phyloP scores from a whole-genome alignment of 306 rosid species.

The Rubus parviflorus region DNA sequence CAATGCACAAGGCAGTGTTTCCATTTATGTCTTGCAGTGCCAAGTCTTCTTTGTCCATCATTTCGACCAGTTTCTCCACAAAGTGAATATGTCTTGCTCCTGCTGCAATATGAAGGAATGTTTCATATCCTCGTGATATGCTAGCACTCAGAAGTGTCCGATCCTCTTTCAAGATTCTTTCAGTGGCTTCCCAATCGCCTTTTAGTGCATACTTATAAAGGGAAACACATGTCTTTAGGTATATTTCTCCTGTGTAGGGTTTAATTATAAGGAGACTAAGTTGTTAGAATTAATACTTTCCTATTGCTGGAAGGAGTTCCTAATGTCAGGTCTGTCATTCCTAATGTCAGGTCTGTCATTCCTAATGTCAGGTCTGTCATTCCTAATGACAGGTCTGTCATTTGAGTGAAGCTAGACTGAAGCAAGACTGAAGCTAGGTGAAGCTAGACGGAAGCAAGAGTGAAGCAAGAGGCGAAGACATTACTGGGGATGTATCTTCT shows the following conservation, averaged over 20 bases:
- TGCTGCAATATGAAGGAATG: constrained; percentile 27
- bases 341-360: too few species aligned
- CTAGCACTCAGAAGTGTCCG: not conserved
- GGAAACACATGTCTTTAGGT: not conserved
- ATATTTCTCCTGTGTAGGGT: not conserved
- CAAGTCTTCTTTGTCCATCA: not conserved
- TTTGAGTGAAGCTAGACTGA: too few species aligned
- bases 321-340: too few species aligned
- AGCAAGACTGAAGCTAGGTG: too few species aligned
- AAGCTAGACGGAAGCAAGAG: too few species aligned
- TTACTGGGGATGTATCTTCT: too few species aligned
- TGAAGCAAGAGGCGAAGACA: too few species aligned
- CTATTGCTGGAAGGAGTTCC: too few species aligned
- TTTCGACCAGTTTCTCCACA: constrained; percentile 14
- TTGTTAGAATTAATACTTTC: too few species aligned
- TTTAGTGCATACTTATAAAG: constrained; percentile 14
- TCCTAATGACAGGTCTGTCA: too few species aligned
- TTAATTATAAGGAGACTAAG: not conserved
- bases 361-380: too few species aligned
- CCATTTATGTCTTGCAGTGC: not conserved
- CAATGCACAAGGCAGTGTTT: constrained; percentile 17
- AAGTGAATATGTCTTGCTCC: constrained; percentile 6
- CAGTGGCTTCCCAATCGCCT: constrained; percentile 13
- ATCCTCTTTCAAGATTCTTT: not conserved
- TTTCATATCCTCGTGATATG: not conserved